Base-by-base conservation (phyloP, 192 early-diverging fungal genomes). In the Cetraspora pellucida region DNA sequence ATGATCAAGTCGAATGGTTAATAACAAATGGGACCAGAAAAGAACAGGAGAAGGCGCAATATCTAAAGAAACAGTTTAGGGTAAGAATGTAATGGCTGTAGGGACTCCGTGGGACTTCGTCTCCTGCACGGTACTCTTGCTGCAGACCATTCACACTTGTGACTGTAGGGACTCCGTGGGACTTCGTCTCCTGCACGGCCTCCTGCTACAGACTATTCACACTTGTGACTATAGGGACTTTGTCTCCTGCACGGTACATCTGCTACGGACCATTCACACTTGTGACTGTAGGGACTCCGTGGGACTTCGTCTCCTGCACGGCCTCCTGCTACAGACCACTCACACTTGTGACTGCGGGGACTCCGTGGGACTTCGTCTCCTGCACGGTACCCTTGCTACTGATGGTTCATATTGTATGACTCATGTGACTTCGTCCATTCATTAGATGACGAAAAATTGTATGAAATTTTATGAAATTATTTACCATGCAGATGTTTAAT, bases 41-140 rank as follows among this genome's bases (percentile, higher is more conserved):
- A 8, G 63, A 76, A 57, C 13, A 76, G n/a, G 37, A 45, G 74
- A 76, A 66, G 46, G 74, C 64, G 46, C 17, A 76, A 66, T 60
- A 19, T 46, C 31, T 76, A 63, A 76, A 76, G 44, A 67, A 43
- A 7, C 74, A 66, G n/a, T 76, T 76, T 76, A 0, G 67, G 43
- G 60, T 63, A 63, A 61, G 55, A 47, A 46, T 74, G 28, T 58
- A 21, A 11, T 64, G 74, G 21, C 14, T 60, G 74, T 65, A 75
- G n/a, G 74, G 21, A 43, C 13, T 54, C 74, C 74, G 52, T 54
- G 59, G 58, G 74, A 75, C 74, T 63, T 2, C 74, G 44, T 64
- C 74, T 75, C 74, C 58, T 75, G 58, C 74, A 64, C 52, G 58
- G 45, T 64, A 23, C 58, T 25, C 43, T 31, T 75, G 74, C 74